Evolutionary conservation across 192 early-diverging fungal species (phyloP), one percentile per base, ranked within the genome.

Genomic region (Rhizophagus sp.): DNA sequence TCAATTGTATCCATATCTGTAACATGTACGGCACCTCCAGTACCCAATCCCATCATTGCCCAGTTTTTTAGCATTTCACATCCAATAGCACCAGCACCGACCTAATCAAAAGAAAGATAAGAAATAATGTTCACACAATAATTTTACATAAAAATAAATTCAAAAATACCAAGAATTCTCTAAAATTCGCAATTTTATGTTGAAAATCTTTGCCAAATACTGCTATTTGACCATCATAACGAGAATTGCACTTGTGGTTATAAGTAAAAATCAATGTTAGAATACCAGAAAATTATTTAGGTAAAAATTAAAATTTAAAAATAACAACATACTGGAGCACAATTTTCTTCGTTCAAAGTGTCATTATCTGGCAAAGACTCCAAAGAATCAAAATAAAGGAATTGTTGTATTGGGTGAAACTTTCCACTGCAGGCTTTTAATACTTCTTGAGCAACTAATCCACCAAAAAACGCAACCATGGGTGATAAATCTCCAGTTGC

Each of bases 1-100:
- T 99, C 98, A 71, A 99, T 99, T 10, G 97, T 98, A 84, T 99
- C 98, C 98, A 99, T 99, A 83, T 99, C 98, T 9, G 97, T 99
- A 67, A 99, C 86, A 83, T 90, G 91, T 63, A 99, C 90, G 0
- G 36, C 36, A 4, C 36, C 36, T 36, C 36, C 97, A 22, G 94
- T 90, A 44, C 93, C 95, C 36, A 96, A 83, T 44, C 95, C 95
- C 91, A 95, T 95, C 90, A 99, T 93, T 33, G 97, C 96, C 97
- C 96, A 99, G 87, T 99, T 99, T 89, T 99, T 99, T 49, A 99
- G 89, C 96, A 99, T 98, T 86, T 99, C 39, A 7, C 39, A 41
- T 41, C 39, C 27, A 30, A 30, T 99, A 9, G 97, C 98, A 44
- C 98, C 98, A 61, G 98, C 93, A 72, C 98, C 98, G 75, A 99